A percentile compares a stretch with the other conserved stretches of the same genome.
phyloP scores from a whole-genome alignment of 176 grass and related monocot genomes.

The Tillandsia leiboldiana region DNA sequence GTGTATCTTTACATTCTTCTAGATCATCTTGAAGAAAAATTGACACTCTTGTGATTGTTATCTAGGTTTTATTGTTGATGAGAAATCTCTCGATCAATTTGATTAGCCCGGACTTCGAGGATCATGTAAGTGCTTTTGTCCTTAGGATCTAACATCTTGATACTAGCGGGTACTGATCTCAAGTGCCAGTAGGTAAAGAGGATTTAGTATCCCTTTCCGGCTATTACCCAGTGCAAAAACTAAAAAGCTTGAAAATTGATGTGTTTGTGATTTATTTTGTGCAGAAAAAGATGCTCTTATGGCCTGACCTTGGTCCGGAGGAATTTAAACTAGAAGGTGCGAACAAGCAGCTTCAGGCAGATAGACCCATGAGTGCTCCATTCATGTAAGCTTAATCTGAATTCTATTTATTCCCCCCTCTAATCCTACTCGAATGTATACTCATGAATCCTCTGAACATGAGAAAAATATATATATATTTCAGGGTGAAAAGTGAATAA shows the following conservation, averaged over 20 bases:
- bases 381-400: constrained; percentile 43
- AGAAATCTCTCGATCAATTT: constrained; percentile 96
- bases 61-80: constrained; percentile 89
- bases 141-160: neutral
- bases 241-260: neutral
- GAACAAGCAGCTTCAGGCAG: constrained; percentile 33
- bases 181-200: neutral
- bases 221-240: neutral
- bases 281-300: constrained; percentile 66
- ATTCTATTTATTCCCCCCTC: neutral
- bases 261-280: constrained; percentile 9
- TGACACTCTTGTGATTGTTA: constrained; percentile 3
- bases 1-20: constrained; percentile 1
- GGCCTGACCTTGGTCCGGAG: constrained; percentile 29
- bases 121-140: constrained; percentile 56
- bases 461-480: constrained; percentile 1
- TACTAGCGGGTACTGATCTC: neutral
- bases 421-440: neutral
- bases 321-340: constrained; percentile 32
- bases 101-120: constrained; percentile 92
- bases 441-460: constrained; percentile 11
- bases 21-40: constrained; percentile 1
- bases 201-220: neutral
- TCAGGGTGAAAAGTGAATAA: constrained; percentile 45
- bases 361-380: constrained; percentile 35